Evolutionary conservation across 2,329 filamentous ascomycete genomes (phyloP), one percentile per base, ranked within the genome.

Genomic region (Karstenula rhodostoma): DNA sequence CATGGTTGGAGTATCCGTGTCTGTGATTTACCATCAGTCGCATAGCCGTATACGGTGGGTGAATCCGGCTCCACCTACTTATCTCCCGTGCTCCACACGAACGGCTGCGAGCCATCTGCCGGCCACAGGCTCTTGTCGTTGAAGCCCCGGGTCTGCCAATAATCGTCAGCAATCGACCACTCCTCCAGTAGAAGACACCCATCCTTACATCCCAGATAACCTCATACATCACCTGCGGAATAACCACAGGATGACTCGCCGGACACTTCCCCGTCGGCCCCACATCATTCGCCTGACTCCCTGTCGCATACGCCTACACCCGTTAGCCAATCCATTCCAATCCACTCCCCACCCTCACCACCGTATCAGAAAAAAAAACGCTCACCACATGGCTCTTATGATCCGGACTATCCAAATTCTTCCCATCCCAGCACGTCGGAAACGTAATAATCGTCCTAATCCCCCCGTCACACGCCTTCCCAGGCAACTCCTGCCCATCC

Each of bases 351-450:
- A 6, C 2, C 29, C 2, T 10, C 29, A 32, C 8, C 27, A 29
- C 27, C 27, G 8, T 8, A 29, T 29, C 27, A 29, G 27, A 29
- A 29, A 29, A 4, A 29, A 32, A 10, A 10, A 40, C 4, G 4
- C 17, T 15, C 17, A n/a, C 17, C 37, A 40, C 5, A 40, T n/a
- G 17, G 17, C n/a, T n/a, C 75, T 64, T 79, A 80, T 86, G 87
- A 78, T 88, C 82, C 55, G 83, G 81, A 57, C 89, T 81, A 62
- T 85, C 87, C 50, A 84, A 80, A 44, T 83, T 76, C 49, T 78
- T 75, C 23, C 89, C 89, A 78, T 91, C 85, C 83, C 90, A 91
- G 81, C 89, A 92, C 4, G 88, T 90, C 1, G 89, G 89, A 78
- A 92, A 90, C 79, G 90, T 89, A 42, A 91, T 79, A 62, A 91